Percentiles rank a stretch among this genome's conserved stretches.
Conservation (phyloP, 2,329 filamentous ascomycete genomes). For the Fusarium metavorans region DNA sequence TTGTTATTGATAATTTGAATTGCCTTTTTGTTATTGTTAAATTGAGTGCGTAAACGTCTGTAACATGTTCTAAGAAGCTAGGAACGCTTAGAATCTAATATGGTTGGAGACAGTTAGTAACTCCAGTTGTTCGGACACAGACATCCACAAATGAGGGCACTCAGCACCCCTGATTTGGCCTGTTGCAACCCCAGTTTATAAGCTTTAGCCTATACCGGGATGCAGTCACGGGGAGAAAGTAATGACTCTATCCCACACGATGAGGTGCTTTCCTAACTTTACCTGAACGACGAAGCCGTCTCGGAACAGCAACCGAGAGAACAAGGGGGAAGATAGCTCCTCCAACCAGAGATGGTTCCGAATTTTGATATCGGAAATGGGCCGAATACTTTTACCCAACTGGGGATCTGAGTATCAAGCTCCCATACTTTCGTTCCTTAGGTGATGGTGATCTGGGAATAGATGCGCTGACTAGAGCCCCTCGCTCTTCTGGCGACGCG, state of each 20-base stretch:
- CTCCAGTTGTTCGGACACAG: not conserved
- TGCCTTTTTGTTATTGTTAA: not conserved
- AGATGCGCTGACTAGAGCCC: not conserved
- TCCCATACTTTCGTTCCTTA: not conserved
- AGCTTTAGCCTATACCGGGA: not conserved
- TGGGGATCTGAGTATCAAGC: not conserved
- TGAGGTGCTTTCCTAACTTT: not conserved
- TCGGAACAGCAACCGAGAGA: not conserved
- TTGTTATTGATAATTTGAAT: not conserved
- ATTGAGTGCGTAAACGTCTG: not conserved
- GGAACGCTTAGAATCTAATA: not conserved
- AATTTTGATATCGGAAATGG: not conserved
- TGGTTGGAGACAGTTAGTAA: not conserved
- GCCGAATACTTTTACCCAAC: not conserved
- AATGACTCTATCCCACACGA: not conserved
- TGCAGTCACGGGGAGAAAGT: not conserved
- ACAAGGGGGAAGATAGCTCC: not conserved
- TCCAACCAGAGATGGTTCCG: not conserved
- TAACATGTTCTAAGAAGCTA: not conserved
- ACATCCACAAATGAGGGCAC: not conserved
- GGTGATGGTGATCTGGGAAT: not conserved
- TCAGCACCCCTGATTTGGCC: not conserved
- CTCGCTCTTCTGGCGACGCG: not conserved
- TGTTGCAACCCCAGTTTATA: not conserved
- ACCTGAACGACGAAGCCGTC: not conserved